Percentiles rank a stretch among this genome's conserved stretches.
Evolutionary conservation across 768 basidiomycete species (phyloP).

Genomic region (Erythrobasidium yunnanense): DNA sequence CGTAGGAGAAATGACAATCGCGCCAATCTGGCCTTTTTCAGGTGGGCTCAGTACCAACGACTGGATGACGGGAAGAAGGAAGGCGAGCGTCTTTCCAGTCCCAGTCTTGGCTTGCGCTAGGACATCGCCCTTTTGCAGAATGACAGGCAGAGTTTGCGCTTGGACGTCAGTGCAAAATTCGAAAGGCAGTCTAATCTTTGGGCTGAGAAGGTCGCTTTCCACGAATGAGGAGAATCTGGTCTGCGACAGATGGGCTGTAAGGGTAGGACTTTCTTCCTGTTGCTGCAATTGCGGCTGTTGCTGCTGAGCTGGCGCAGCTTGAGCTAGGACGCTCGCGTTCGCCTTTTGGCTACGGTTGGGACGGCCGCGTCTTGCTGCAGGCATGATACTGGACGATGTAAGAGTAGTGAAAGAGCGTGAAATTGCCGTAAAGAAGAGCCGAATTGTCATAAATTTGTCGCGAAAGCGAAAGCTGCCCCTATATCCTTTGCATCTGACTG

Average conservation of each 20-base stretch:
- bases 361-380: no score
- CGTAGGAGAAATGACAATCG: slow-evolving; percentile 43
- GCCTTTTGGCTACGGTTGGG: no score
- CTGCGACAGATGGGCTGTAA: neutral
- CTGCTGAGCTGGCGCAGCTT: neutral
- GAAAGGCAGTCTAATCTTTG: slow-evolving; percentile 3
- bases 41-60: neutral
- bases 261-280: neutral
- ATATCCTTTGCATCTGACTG: no score
- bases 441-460: no score
- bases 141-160: slow-evolving; percentile 32
- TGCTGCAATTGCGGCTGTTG: neutral
- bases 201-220: neutral
- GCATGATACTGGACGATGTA: no score
- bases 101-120: slow-evolving; percentile 38
- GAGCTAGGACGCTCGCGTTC: neutral
- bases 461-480: no score
- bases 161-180: slow-evolving; percentile 31
- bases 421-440: no score
- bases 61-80: slow-evolving; percentile 41
- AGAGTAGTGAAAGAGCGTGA: no score
- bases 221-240: neutral
- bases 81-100: slow-evolving; percentile 50
- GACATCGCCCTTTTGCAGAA: slow-evolving; percentile 49
- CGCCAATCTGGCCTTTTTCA: slow-evolving; percentile 44